These are phyloP conservation scores for Neurospora sp. DNA, from an alignment of 495 filamentous ascomycete genomes.

Conservation along the genomic window DNA sequence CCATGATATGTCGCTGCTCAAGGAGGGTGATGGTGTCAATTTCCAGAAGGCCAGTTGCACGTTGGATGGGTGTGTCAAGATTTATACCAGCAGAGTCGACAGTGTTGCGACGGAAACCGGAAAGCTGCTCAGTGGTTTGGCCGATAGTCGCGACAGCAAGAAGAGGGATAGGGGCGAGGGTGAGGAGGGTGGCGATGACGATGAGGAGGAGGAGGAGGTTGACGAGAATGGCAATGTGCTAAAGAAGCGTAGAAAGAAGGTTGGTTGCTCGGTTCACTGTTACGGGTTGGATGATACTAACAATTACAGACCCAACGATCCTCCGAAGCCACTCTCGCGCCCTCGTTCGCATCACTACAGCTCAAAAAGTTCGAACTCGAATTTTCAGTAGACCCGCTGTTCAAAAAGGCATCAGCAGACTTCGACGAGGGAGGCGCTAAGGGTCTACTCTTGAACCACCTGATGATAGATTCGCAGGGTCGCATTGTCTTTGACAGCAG, in stretches of 20 bases:
- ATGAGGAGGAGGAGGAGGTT: conserved; percentile 62
- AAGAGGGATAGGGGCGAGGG: conserved; percentile 42
- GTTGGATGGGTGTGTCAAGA: conserved; percentile 96
- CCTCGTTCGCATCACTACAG: conserved; percentile 77
- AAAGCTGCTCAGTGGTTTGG: conserved; percentile 87
- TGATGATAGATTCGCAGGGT: conserved; percentile 83
- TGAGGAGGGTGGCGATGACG: conserved; percentile 55
- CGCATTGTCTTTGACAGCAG: conserved; percentile 97
- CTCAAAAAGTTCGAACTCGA: conserved; percentile 97
- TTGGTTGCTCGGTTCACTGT: background rate
- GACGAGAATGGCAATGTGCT: conserved; percentile 66
- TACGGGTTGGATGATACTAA: background rate
- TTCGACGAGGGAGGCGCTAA: conserved; percentile 98
- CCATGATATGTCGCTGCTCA: conserved; percentile 95
- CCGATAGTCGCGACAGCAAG: conserved; percentile 79
- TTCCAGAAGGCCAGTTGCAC: conserved; percentile 99
- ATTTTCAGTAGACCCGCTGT: conserved; percentile 91
- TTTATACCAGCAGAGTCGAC: conserved; percentile 96
- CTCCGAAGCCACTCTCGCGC: conserved; percentile 84
- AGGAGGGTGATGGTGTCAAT: conserved; percentile 94
- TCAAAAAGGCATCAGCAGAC: conserved; percentile 97
- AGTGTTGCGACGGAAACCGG: conserved; percentile 97
- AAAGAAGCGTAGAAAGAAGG: conserved; percentile 66
- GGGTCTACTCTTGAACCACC: conserved; percentile 86
- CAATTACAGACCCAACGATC: conserved; percentile 48